A percentile compares a stretch with the other conserved stretches of the same genome.
Evolutionary conservation across 2,329 filamentous ascomycete genomes (phyloP).

Genomic region (Botrytis fragariae): DNA sequence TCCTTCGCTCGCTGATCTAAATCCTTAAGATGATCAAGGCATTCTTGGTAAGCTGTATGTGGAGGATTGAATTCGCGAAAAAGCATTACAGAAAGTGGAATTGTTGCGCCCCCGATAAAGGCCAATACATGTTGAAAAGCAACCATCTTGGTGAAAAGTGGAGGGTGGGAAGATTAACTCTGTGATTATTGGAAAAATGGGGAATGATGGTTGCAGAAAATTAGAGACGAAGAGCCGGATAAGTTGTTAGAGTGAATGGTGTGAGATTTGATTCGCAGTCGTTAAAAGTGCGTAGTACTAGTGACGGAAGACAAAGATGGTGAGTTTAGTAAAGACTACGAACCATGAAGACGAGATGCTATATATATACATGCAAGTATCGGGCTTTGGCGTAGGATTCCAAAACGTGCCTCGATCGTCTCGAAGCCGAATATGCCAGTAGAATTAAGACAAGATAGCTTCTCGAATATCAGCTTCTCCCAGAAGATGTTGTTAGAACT

Average conservation of each 20-base stretch:
- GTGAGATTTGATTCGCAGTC: background rate
- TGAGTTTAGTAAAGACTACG: background rate
- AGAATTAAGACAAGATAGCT: too few species aligned
- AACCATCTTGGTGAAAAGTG: background rate
- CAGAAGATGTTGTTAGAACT: background rate
- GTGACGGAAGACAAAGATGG: background rate
- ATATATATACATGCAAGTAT: background rate
- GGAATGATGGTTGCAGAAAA: background rate
- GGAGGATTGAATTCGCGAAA: background rate
- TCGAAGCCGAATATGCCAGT: background rate
- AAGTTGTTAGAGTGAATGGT: background rate
- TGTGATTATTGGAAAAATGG: background rate
- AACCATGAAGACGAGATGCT: background rate
- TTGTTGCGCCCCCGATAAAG: background rate
- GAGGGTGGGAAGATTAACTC: background rate
- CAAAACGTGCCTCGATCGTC: background rate
- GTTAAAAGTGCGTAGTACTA: background rate
- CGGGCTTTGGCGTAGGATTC: background rate
- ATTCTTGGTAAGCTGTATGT: background rate
- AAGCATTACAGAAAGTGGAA: background rate
- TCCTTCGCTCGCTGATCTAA: background rate
- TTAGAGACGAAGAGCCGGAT: background rate
- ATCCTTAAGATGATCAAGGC: background rate
- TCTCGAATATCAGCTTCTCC: background rate
- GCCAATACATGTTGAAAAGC: background rate